Conservation (phyloP, 441 rosid species). For the Macaranga tanarius region DNA sequence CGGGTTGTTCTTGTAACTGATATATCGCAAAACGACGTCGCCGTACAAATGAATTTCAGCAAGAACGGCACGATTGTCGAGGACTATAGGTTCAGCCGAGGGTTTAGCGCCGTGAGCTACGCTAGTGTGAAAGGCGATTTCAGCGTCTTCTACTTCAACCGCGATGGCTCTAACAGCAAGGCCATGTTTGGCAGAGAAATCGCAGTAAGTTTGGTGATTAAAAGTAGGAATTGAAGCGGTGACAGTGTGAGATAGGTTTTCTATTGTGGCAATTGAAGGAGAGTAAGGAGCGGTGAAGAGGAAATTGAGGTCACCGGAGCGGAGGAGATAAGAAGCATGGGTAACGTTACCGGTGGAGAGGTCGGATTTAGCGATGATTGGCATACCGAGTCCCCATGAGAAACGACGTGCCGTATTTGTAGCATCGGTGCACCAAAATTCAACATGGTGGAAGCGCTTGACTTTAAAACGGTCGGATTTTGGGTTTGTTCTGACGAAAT, state of each 20-base stretch:
- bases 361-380: slow-evolving; percentile 69
- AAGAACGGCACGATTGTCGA: slow-evolving; percentile 41
- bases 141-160: slow-evolving; percentile 74
- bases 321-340: slow-evolving; percentile 80
- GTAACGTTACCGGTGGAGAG: slow-evolving; percentile 77
- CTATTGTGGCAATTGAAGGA: slow-evolving; percentile 51
- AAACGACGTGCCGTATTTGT: slow-evolving; percentile 72
- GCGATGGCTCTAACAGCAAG: slow-evolving; percentile 71
- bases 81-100: slow-evolving; percentile 42
- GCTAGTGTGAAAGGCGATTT: slow-evolving; percentile 49
- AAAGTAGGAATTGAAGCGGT: slow-evolving; percentile 70
- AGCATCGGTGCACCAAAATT: slow-evolving; percentile 86
- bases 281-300: slow-evolving; percentile 88
- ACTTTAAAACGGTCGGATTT: slow-evolving; percentile 66
- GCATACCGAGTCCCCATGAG: slow-evolving; percentile 92
- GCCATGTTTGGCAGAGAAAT: slow-evolving; percentile 66
- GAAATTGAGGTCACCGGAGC: slow-evolving; percentile 73
- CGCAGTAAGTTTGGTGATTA: slow-evolving; percentile 37
- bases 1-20: slow-evolving; percentile 39
- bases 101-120: slow-evolving; percentile 66
- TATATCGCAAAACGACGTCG: slow-evolving; percentile 77
- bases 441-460: slow-evolving; percentile 73
- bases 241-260: slow-evolving; percentile 19
- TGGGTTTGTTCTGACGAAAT: slow-evolving; percentile 64
- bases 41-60: slow-evolving; percentile 82